Conservation (phyloP, 2,329 filamentous ascomycete genomes). For the Cercospora brassicicola region DNA sequence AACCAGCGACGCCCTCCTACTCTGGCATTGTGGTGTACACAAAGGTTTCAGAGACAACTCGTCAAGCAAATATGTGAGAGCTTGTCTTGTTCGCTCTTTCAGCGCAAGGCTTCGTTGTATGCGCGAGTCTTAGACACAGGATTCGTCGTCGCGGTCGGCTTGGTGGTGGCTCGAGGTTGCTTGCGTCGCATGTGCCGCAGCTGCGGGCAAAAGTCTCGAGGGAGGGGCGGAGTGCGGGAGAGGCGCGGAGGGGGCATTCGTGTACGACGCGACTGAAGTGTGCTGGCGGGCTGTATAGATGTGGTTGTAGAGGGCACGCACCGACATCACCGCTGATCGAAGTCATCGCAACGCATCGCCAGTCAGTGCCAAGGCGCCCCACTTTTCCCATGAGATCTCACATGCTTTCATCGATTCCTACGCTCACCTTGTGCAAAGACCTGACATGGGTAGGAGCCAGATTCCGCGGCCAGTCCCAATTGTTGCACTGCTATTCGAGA, state of each 20-base stretch:
- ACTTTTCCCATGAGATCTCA: not conserved
- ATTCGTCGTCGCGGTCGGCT: not conserved
- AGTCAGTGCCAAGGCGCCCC: not conserved
- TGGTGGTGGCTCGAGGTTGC: not conserved
- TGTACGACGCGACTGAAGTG: not conserved
- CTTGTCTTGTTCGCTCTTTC: conserved; percentile 6
- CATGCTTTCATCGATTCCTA: not conserved
- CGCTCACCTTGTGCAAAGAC: not conserved
- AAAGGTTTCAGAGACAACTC: conserved; percentile 10
- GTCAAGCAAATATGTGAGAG: not conserved
- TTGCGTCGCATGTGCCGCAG: not conserved
- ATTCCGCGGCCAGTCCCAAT: conserved; percentile 2
- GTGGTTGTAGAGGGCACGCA: not conserved
- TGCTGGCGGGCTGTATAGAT: not conserved
- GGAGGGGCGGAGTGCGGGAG: not conserved
- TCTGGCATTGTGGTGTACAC: conserved; percentile 8
- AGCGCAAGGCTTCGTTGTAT: not conserved
- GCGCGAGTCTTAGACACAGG: not conserved
- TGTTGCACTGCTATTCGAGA: not conserved
- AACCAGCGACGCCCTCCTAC: conserved; percentile 4
- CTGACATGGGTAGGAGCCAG: not conserved
- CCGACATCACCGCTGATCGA: not conserved
- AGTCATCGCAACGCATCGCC: not conserved
- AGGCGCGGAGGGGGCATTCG: conserved; percentile 3
- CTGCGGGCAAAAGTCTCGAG: not conserved